Percentiles rank a stretch among this genome's conserved stretches.
Conservation (phyloP, 805 yeast species). For the Metschnikowia colocasiae region DNA sequence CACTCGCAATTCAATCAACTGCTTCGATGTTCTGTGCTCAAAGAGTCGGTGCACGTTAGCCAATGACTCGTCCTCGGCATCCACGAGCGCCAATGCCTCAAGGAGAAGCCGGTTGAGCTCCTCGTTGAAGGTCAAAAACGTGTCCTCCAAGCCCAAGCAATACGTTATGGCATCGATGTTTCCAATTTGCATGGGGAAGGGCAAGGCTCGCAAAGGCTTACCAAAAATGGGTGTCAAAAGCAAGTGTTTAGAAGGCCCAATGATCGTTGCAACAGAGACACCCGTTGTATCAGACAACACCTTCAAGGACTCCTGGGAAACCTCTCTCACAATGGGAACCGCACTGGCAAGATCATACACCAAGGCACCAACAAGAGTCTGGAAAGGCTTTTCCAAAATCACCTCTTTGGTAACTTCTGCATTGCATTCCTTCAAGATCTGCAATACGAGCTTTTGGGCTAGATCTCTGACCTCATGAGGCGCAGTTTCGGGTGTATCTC, state of each 20-base stretch:
- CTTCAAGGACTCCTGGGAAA: conserved; percentile 68
- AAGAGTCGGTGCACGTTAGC: conserved; percentile 82
- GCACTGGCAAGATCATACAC: conserved; percentile 93
- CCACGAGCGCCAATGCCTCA: conserved; percentile 91
- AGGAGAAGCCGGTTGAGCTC: conserved; percentile 79
- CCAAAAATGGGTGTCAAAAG: conserved; percentile 92
- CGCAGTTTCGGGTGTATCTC: conserved; percentile 86
- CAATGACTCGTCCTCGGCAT: conserved; percentile 95
- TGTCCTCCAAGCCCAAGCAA: conserved; percentile 74
- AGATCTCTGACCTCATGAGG: conserved; percentile 72
- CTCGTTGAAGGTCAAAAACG: conserved; percentile 83
- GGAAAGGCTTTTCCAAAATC: conserved; percentile 67
- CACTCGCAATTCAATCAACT: conserved; percentile 79
- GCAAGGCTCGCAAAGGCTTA: conserved; percentile 92
- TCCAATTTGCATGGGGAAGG: conserved; percentile 98
- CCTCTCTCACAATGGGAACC: conserved; percentile 73
- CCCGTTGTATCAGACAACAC: conserved; percentile 67
- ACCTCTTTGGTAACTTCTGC: conserved; percentile 55
- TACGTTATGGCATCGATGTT: conserved; percentile 96
- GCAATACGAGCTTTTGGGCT: conserved; percentile 65
- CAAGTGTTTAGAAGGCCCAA: conserved; percentile 78
- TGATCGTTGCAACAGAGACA: conserved; percentile 67
- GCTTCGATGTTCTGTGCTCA: conserved; percentile 86
- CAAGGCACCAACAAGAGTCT: conserved; percentile 78
- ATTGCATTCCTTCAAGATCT: conserved; percentile 65